Evolutionary conservation across 1,284 basidiomycete species (phyloP).

Genomic region (Cryptococcus jaspeensis): DNA sequence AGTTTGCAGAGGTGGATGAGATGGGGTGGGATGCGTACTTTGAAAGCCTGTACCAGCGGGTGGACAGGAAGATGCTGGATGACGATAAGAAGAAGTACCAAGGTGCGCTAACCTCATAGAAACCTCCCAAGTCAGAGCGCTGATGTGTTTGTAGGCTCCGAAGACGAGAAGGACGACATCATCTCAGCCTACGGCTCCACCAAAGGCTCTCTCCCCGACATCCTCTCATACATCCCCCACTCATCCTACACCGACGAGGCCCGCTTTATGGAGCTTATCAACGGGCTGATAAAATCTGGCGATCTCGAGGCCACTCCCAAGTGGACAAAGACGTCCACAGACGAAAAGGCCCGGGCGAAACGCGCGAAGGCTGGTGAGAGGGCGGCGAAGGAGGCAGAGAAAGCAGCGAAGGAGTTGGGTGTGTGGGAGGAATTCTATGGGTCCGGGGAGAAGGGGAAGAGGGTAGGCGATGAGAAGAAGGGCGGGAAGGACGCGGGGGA

Average conservation of each 20-base stretch:
- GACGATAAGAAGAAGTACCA: slow-evolving; percentile 90
- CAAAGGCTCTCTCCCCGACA: slow-evolving; percentile 69
- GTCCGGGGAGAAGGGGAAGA: slow-evolving; percentile 66
- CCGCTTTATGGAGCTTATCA: slow-evolving; percentile 72
- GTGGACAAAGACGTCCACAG: slow-evolving; percentile 68
- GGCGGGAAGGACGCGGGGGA: slow-evolving; percentile 61
- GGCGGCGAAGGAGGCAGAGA: slow-evolving; percentile 82
- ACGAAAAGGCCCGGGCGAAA: slow-evolving; percentile 71
- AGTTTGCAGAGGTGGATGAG: slow-evolving; percentile 65
- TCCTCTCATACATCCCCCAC: slow-evolving; percentile 82
- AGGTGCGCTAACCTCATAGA: slow-evolving; percentile 60
- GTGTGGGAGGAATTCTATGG: slow-evolving; percentile 96
- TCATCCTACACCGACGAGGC: slow-evolving; percentile 76
- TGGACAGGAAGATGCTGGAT: slow-evolving; percentile 79
- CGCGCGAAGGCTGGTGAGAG: slow-evolving; percentile 70
- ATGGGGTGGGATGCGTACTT: slow-evolving; percentile 93
- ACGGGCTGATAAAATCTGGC: slow-evolving; percentile 62
- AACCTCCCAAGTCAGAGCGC: not conserved
- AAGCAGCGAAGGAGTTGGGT: slow-evolving; percentile 79
- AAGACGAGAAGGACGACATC: slow-evolving; percentile 77
- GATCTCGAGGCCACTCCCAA: slow-evolving; percentile 60
- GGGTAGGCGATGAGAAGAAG: slow-evolving; percentile 61
- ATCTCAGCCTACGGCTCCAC: slow-evolving; percentile 67
- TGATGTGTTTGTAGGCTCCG: slow-evolving; percentile 61
- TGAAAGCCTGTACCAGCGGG: slow-evolving; percentile 77